A percentile compares a stretch with the other conserved stretches of the same genome.
Evolutionary conservation across 192 early-diverging fungal species (phyloP).

Genomic region (Gigaspora rosea): DNA sequence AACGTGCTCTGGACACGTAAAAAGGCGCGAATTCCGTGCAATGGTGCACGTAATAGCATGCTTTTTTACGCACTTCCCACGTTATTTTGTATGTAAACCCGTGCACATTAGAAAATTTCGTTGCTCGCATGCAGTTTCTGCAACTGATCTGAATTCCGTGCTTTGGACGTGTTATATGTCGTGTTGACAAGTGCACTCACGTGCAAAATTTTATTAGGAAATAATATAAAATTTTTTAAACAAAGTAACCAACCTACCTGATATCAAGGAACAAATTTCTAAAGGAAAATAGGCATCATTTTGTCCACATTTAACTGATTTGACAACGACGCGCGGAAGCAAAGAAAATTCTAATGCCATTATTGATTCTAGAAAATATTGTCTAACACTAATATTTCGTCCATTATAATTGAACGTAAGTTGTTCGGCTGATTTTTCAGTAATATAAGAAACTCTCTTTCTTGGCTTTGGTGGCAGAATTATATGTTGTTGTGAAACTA

Average conservation of each 20-base stretch:
- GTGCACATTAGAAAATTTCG: no score
- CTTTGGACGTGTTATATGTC: no score
- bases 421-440: background rate
- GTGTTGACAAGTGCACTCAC: no score
- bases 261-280: constrained; percentile 82
- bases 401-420: background rate
- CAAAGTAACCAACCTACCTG: constrained; percentile 44
- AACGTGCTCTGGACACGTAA: no score
- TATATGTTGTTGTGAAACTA: background rate
- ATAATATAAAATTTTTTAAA: no score
- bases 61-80: no score
- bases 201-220: no score
- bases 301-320: constrained; percentile 42
- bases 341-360: background rate
- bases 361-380: background rate
- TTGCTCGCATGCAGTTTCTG: no score
- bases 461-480: background rate
- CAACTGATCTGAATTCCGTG: no score
- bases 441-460: background rate
- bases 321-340: constrained; percentile 48
- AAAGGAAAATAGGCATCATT: constrained; percentile 68
- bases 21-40: no score
- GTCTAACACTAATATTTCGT: background rate
- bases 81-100: no score
- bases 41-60: no score